Evolutionary conservation across 2,329 filamentous ascomycete species (phyloP).

Genomic region (Colletotrichum abscissum): DNA sequence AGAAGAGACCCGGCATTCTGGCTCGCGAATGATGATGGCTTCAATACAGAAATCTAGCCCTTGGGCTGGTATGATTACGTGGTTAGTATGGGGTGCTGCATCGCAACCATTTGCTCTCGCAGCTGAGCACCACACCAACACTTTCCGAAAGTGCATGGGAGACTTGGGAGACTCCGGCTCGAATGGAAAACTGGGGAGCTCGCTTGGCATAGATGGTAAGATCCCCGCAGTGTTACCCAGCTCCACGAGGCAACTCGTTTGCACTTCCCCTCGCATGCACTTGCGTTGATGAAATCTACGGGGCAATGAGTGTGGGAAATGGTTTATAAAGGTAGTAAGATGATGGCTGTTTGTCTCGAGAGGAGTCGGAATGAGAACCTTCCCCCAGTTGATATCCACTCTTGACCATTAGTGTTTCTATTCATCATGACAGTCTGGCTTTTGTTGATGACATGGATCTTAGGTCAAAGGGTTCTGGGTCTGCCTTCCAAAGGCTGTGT

Average conservation of each 20-base stretch:
- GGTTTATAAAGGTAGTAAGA: no score
- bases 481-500: neutral
- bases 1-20: neutral
- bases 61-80: neutral
- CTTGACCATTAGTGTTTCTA: neutral
- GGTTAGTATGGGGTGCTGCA: neutral
- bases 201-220: neutral
- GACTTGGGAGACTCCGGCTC: neutral
- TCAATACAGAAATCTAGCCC: neutral
- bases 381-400: no score
- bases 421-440: neutral
- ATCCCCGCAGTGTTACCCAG: neutral
- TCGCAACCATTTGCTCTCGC: neutral
- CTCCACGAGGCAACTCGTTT: neutral
- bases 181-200: neutral
- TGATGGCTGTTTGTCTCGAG: neutral
- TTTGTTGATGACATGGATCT: neutral
- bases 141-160: neutral
- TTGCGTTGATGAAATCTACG: neutral
- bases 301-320: no score
- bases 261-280: neutral
- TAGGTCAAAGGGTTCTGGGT: neutral
- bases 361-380: no score
- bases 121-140: neutral
- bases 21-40: neutral